Base-by-base conservation (phyloP, 805 yeast species). In the Candida pini region DNA sequence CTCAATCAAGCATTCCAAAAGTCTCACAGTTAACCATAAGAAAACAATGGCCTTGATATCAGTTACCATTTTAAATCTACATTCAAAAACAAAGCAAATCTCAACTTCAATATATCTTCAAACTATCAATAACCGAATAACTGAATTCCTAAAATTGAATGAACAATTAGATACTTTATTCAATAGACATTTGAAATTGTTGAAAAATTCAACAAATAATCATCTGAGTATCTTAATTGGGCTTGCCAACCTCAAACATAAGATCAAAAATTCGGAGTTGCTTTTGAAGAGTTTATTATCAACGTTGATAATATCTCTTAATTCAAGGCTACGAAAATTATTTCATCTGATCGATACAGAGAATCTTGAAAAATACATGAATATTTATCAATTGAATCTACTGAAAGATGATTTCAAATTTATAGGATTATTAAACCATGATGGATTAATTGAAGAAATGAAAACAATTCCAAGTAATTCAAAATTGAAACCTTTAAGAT, bases 301-400 rank as follows among this genome's bases (percentile, higher is more conserved):
- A 19, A 40, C 51, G 5, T 30, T 47, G 8, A 45, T 51, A 6
- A 8, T 44, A 12, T 35, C 53, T 3, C 35, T 43, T n/a, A 47
- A 53, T 23, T 29, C 29, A 8, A 39, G 38, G 28, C 19, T 51
- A 3, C 45, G 39, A 9, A 27, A 37, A 5, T 12, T 44, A 6
- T 16, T 53, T 5, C 45, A 43, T 3, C 35, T 43, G 21, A 42
- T 31, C 9, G 44, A 50, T 31, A 39, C 44, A 4, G 39, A 36
- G n/a, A 41, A 30, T 28, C 34, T 54, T 9, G 43, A 40, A 22
- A 42, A 41, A 33, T 54, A 53, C 32, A 31, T 51, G 8, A 45
- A 45, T 19, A 38, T 53, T 13, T 53, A 53, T 41, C 53, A 47
- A 42, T 40, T 53, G 31, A 54, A 51, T 31, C 38, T 52, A 32